phyloP scores from a whole-genome alignment of 2,329 filamentous ascomycete genomes.

The Ceratocystis lukuohia region DNA sequence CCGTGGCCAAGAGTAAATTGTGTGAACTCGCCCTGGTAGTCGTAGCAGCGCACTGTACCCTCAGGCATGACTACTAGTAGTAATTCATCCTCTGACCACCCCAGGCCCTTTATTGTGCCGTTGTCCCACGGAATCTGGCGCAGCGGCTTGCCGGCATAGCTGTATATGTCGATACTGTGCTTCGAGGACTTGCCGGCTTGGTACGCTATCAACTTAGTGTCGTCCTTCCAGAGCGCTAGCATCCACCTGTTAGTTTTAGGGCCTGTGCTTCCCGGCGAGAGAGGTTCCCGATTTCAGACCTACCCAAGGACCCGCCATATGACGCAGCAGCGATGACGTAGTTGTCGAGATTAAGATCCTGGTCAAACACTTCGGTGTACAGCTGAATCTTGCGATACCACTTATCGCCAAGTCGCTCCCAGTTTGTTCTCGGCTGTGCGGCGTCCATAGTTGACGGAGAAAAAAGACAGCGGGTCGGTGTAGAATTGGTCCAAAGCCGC shows the following conservation, averaged over 20 bases:
- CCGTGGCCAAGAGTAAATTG: slow-evolving; percentile 87
- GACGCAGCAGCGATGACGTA: slow-evolving; percentile 84
- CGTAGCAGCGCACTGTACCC: slow-evolving; percentile 80
- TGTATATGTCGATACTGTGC: slow-evolving; percentile 87
- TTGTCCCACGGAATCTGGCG: slow-evolving; percentile 82
- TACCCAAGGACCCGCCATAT: slow-evolving; percentile 88
- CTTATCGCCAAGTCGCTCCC: slow-evolving; percentile 83
- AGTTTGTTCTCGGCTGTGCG: slow-evolving; percentile 65
- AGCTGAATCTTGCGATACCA: slow-evolving; percentile 93
- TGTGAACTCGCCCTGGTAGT: slow-evolving; percentile 86
- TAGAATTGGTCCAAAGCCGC: background rate
- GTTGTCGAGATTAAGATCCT: slow-evolving; percentile 87
- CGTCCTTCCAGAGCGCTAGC: slow-evolving; percentile 75
- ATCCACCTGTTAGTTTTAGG: background rate
- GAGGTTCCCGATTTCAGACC: slow-evolving; percentile 23
- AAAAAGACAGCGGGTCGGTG: background rate
- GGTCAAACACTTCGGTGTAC: slow-evolving; percentile 86
- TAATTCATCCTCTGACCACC: slow-evolving; percentile 94
- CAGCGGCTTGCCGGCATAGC: slow-evolving; percentile 77
- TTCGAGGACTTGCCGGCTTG: slow-evolving; percentile 58
- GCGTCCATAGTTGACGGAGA: slow-evolving; percentile 36
- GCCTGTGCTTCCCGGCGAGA: background rate
- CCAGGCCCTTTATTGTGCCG: slow-evolving; percentile 72
- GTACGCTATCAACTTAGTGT: slow-evolving; percentile 68
- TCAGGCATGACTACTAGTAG: slow-evolving; percentile 79